Base-by-base conservation (phyloP, 1,284 basidiomycete species). In the Ceratobasidium sp. region DNA sequence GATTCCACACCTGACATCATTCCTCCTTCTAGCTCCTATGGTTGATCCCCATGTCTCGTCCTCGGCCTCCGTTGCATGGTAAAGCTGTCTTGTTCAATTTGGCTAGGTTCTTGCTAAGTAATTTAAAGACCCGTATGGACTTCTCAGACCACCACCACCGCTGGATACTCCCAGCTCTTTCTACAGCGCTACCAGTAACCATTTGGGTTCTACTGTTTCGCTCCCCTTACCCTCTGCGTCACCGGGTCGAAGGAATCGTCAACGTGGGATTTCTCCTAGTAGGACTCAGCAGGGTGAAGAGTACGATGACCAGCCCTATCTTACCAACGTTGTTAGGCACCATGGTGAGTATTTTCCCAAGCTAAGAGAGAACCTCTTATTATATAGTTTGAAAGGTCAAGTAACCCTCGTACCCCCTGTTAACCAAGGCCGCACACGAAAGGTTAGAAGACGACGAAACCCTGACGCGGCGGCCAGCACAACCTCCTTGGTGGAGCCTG, bases 51-150 rank as follows among this genome's bases (percentile, higher is more conserved):
- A 75, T 75, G 73, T 65, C 73, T 65, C 73, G 73, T 41, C 73
- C 73, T 65, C 73, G 73, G 73, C 73, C 73, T 75, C 73, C 73
- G 62, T 66, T 75, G 62, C 73, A 75, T 66, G 73, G 73, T 75
- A 55, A 54, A n/a, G 46, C 33, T 12, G 46, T 30, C 35, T 64
- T 33, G 20, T 18, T 5, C 38, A 18, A 50, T 5, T 50, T 8
- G 27, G 27, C 48, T 54, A 6, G 23, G 20, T 16, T 23, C 30
- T 59, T 33, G 44, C 50, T 52, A 48, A 66, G 14, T 20, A 30
- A 6, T 64, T n/a, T 44, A 8, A 64, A 75, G 73, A 75, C 30
- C 73, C 73, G 20, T 75, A 75, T 30, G 73, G 73, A 2, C 62
- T 75, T 16, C 73, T 75, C 2, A 75, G 73, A 65, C 73, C 73